phyloP scores from a whole-genome alignment of 495 filamentous ascomycete species.

The Echria macrotheca region DNA sequence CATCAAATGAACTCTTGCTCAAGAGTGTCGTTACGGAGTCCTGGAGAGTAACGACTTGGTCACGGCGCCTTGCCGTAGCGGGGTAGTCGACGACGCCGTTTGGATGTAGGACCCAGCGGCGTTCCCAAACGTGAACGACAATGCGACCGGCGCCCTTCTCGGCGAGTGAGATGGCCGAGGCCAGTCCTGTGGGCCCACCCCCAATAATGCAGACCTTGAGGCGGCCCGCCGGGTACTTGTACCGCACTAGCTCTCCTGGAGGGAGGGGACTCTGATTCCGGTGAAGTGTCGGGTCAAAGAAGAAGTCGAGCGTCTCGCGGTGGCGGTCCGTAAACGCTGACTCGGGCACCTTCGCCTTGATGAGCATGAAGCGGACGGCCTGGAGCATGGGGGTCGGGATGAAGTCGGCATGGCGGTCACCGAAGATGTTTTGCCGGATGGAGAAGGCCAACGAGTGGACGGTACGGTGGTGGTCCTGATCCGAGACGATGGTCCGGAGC shows the following conservation, averaged over 20 bases:
- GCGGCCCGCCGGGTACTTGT: slow-evolving; percentile 28
- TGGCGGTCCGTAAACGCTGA: slow-evolving; percentile 18
- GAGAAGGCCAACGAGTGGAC: slow-evolving; percentile 23
- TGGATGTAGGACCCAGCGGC: slow-evolving; percentile 21
- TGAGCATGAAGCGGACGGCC: slow-evolving; percentile 31
- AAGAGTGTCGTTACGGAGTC: slow-evolving; percentile 30
- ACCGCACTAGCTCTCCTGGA: slow-evolving; percentile 19
- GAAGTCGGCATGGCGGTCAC: slow-evolving; percentile 29
- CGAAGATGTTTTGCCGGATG: slow-evolving; percentile 26
- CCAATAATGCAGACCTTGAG: slow-evolving; percentile 30
- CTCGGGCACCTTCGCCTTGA: slow-evolving; percentile 28
- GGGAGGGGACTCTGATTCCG: slow-evolving; percentile 26
- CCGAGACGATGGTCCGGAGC: slow-evolving; percentile 22
- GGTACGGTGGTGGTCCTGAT: slow-evolving; percentile 15
- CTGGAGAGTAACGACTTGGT: slow-evolving; percentile 33
- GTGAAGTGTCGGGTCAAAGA: slow-evolving; percentile 33
- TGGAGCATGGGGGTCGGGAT: slow-evolving; percentile 28
- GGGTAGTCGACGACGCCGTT: slow-evolving; percentile 26
- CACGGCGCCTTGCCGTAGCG: slow-evolving; percentile 20
- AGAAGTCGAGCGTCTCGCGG: slow-evolving; percentile 30
- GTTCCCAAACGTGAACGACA: slow-evolving; percentile 32
- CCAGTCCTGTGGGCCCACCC: slow-evolving; percentile 31
- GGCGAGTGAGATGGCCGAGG: slow-evolving; percentile 33
- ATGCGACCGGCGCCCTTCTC: slow-evolving; percentile 29
- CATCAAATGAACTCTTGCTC: slow-evolving; percentile 20